Evolutionary conservation across 352 stramenopile genomes (phyloP).

Genomic region (Phytophthora fragariae): DNA sequence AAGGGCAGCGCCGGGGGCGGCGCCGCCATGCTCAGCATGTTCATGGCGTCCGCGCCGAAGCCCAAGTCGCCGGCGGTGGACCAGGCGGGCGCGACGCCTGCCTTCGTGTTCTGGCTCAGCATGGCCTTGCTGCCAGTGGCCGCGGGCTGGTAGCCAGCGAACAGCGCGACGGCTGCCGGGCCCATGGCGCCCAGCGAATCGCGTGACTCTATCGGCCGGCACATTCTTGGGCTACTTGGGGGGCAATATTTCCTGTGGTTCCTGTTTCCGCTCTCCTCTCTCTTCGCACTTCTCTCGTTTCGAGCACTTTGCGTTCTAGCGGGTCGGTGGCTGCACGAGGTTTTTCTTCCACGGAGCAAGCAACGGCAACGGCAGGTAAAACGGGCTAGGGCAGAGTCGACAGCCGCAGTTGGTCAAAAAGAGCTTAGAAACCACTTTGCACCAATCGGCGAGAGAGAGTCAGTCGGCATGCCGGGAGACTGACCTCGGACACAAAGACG

Average conservation of each 20-base stretch:
- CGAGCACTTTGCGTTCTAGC: constrained; percentile 43
- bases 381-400: constrained; percentile 20
- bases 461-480: constrained; percentile 19
- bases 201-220: constrained; percentile 83
- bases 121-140: constrained; percentile 47
- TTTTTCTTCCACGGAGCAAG: constrained; percentile 32
- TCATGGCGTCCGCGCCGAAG: constrained; percentile 52
- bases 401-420: constrained; percentile 12
- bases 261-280: constrained; percentile 30
- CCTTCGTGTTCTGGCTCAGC: constrained; percentile 46
- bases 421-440: background rate
- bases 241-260: constrained; percentile 38
- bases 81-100: constrained; percentile 32
- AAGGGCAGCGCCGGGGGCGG: constrained; percentile 71
- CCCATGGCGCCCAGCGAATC: constrained; percentile 86
- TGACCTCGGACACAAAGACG: constrained; percentile 6
- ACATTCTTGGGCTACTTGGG: constrained; percentile 52
- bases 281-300: constrained; percentile 31
- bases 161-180: constrained; percentile 73
- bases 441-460: constrained; percentile 29
- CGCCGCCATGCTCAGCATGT: constrained; percentile 69
- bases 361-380: constrained; percentile 3
- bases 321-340: constrained; percentile 1
- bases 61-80: constrained; percentile 38
- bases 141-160: constrained; percentile 76